These are phyloP conservation scores for Sarocladium brachiariae DNA, from an alignment of 2,329 filamentous ascomycete genomes.

Conservation along the genomic window DNA sequence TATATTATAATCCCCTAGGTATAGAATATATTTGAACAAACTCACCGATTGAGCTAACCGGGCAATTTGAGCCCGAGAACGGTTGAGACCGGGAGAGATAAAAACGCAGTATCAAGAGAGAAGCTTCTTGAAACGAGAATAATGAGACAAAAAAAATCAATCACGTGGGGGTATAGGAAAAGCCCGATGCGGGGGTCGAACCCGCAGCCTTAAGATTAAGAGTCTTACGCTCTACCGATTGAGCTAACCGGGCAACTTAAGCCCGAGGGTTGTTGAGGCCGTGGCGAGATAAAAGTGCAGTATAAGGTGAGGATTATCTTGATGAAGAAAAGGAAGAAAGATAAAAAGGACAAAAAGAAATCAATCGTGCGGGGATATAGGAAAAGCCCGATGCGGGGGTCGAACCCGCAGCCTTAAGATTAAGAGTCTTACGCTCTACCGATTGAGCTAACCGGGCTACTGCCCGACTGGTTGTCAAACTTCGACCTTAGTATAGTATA, in stretches of 20 bases:
- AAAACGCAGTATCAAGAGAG: not conserved
- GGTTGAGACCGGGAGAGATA: too few species aligned
- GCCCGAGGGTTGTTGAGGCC: not conserved
- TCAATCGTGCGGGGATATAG: slow-evolving; percentile 19
- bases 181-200: slow-evolving; percentile 40
- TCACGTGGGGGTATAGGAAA: slow-evolving; percentile 23
- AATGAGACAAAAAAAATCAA: slow-evolving; percentile 3
- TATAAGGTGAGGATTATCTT: not conserved
- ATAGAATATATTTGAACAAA: too few species aligned
- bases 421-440: slow-evolving; percentile 60
- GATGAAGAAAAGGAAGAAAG: too few species aligned
- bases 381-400: slow-evolving; percentile 34
- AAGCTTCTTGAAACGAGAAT: not conserved
- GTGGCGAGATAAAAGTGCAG: too few species aligned
- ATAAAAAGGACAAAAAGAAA: not conserved
- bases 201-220: slow-evolving; percentile 52
- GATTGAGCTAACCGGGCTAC: slow-evolving; percentile 33
- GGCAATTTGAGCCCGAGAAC: slow-evolving; percentile 24
- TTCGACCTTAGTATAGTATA: not conserved
- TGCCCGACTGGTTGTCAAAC: not conserved
- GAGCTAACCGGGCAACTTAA: slow-evolving; percentile 30
- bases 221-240: slow-evolving; percentile 58
- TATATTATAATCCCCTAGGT: too few species aligned
- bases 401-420: slow-evolving; percentile 52
- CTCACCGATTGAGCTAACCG: slow-evolving; percentile 62